A percentile compares a stretch with the other conserved stretches of the same genome.
phyloP scores from a whole-genome alignment of 2,329 filamentous ascomycete genomes.

The Coniochaeta hoffmannii region DNA sequence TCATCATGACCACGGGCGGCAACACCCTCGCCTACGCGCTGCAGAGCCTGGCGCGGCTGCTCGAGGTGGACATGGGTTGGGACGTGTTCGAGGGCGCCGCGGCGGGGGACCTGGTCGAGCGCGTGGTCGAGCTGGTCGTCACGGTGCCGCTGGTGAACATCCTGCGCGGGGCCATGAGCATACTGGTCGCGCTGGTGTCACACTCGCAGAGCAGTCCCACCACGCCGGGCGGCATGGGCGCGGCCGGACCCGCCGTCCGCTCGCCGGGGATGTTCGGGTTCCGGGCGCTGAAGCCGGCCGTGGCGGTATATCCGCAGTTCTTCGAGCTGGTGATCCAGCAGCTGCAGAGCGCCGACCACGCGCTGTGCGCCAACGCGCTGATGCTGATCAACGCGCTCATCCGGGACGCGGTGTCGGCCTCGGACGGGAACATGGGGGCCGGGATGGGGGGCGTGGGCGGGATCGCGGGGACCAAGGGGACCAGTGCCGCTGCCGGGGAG shows the following conservation, averaged over 20 bases:
- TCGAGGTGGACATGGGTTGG: slow-evolving; percentile 98
- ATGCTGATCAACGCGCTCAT: slow-evolving; percentile 95
- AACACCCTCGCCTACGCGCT: slow-evolving; percentile 95
- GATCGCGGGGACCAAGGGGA: slow-evolving; percentile 20
- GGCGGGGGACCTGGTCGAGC: slow-evolving; percentile 60
- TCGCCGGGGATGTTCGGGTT: slow-evolving; percentile 70
- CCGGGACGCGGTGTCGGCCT: slow-evolving; percentile 74
- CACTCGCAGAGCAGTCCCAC: slow-evolving; percentile 57
- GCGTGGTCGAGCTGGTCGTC: slow-evolving; percentile 87
- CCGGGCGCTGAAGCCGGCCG: slow-evolving; percentile 81
- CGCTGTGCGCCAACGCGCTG: slow-evolving; percentile 88
- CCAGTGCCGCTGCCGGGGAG: slow-evolving; percentile 33
- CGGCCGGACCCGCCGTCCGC: slow-evolving; percentile 14
- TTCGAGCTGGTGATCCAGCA: slow-evolving; percentile 89
- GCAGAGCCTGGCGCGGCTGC: slow-evolving; percentile 75
- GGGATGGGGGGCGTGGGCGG: slow-evolving; percentile 40
- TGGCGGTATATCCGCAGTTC: slow-evolving; percentile 87
- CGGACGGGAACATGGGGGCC: background rate
- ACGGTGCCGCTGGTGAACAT: slow-evolving; percentile 96
- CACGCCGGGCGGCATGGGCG: background rate
- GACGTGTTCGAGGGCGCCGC: slow-evolving; percentile 65
- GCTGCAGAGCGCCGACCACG: slow-evolving; percentile 88
- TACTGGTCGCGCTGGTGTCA: slow-evolving; percentile 86
- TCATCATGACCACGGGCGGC: slow-evolving; percentile 78
- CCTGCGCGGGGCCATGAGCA: slow-evolving; percentile 91